These are phyloP conservation scores for Pichia sporocuriosa DNA, from an alignment of 805 yeast species.

Conservation along the genomic window DNA sequence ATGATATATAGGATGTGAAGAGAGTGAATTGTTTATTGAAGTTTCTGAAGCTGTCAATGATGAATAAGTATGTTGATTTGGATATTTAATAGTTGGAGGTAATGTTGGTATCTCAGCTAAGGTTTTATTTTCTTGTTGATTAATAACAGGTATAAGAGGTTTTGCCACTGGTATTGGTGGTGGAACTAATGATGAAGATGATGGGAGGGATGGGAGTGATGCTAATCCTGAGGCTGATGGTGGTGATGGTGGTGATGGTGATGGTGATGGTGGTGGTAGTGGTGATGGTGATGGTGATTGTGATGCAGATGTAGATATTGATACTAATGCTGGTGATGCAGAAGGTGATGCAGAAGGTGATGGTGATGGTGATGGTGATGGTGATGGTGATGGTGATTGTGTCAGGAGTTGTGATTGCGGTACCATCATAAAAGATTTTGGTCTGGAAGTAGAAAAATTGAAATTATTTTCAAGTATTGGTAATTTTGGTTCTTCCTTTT, in stretches of 20 bases:
- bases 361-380: too few species aligned
- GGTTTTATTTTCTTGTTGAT: background rate
- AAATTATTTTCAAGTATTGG: background rate
- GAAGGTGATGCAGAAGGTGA: too few species aligned
- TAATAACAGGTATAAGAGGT: background rate
- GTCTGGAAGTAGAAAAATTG: background rate
- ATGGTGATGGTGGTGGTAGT: background rate
- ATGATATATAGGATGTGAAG: background rate
- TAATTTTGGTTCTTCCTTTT: slow-evolving; percentile 7
- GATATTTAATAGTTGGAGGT: too few species aligned
- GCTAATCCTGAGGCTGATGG: too few species aligned
- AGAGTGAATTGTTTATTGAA: background rate
- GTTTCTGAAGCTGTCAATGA: slow-evolving; percentile 1
- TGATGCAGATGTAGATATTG: too few species aligned
- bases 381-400: too few species aligned
- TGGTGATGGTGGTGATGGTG: too few species aligned
- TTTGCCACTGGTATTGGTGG: slow-evolving; percentile 5
- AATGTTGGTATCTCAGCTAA: background rate
- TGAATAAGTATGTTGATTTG: background rate
- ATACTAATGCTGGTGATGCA: too few species aligned
- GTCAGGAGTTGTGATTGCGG: too few species aligned
- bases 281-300: slow-evolving; percentile 11
- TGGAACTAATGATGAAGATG: slow-evolving; percentile 1
- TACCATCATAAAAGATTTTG: background rate
- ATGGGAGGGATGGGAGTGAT: slow-evolving; percentile 5